Conservation (phyloP, 148 eudicot genomes). For the Limonium bicolor region DNA sequence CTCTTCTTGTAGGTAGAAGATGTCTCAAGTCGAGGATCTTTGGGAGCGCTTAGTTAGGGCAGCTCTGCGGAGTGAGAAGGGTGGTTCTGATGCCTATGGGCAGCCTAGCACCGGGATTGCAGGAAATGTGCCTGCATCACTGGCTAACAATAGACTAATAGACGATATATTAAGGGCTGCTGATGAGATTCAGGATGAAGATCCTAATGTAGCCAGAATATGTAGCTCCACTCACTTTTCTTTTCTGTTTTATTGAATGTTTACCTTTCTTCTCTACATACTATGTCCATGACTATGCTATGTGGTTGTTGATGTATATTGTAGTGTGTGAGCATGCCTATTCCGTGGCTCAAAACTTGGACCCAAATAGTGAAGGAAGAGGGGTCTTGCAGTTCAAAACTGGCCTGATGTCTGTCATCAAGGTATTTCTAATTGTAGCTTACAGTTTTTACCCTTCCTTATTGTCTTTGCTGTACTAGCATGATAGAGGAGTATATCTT, state of each 20-base stretch:
- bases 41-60: slow-evolving; percentile 97
- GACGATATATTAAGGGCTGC: slow-evolving; percentile 91
- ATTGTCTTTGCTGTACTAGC: neutral
- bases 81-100: slow-evolving; percentile 48
- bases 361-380: slow-evolving; percentile 96
- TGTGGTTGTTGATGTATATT: neutral
- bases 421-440: slow-evolving; percentile 28
- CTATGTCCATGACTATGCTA: neutral
- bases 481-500: neutral
- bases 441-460: neutral
- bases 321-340: slow-evolving; percentile 96
- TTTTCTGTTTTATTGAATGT: neutral
- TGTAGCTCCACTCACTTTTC: slow-evolving; percentile 17
- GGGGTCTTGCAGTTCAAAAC: slow-evolving; percentile 98
- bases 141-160: slow-evolving; percentile 54
- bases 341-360: slow-evolving; percentile 88
- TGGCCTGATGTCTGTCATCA: slow-evolving; percentile 96
- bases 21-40: slow-evolving; percentile 76
- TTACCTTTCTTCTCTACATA: neutral
- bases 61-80: slow-evolving; percentile 64
- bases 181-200: slow-evolving; percentile 92
- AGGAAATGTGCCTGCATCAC: slow-evolving; percentile 86
- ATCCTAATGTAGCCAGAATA: slow-evolving; percentile 79
- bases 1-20: slow-evolving; percentile 23
- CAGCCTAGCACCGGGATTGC: slow-evolving; percentile 70